phyloP scores from a whole-genome alignment of 306 rosid species.

The Elaeagnus macrophylla region DNA sequence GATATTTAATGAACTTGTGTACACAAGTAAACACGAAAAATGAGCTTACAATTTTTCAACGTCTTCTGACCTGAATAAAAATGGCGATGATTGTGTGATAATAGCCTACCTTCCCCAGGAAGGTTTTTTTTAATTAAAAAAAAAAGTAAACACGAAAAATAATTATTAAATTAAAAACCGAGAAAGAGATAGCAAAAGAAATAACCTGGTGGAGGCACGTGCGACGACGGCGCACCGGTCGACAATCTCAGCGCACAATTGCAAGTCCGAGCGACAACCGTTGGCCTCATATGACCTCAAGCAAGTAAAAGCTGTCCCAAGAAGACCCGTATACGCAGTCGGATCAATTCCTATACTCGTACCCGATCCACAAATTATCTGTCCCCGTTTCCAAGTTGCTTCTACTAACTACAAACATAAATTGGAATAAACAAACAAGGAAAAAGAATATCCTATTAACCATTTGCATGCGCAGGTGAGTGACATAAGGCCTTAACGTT shows the following conservation, averaged over 20 bases:
- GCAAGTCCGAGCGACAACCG: slow-evolving; percentile 48
- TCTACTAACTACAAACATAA: slow-evolving; percentile 53
- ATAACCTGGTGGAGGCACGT: slow-evolving; percentile 57
- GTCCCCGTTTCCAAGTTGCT: slow-evolving; percentile 37
- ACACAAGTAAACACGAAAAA: no score
- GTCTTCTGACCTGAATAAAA: no score
- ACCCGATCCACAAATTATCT: slow-evolving; percentile 2
- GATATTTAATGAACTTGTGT: no score
- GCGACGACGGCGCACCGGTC: slow-evolving; percentile 43
- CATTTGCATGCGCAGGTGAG: background rate
- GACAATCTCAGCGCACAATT: slow-evolving; percentile 44
- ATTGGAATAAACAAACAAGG: background rate
- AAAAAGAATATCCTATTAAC: background rate
- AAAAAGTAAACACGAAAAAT: background rate
- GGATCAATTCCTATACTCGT: slow-evolving; percentile 47
- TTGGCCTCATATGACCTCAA: slow-evolving; percentile 59
- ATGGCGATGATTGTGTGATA: no score
- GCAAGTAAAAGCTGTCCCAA: slow-evolving; percentile 79
- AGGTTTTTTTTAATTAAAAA: no score
- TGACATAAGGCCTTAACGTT: background rate
- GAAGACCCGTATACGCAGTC: slow-evolving; percentile 60
- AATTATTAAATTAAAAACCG: background rate
- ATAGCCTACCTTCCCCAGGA: no score
- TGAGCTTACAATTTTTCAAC: no score
- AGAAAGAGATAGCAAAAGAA: background rate